Percentiles rank a stretch among this genome's conserved stretches.
Evolutionary conservation across 441 rosid species (phyloP).

Genomic region (Macaranga tanarius): DNA sequence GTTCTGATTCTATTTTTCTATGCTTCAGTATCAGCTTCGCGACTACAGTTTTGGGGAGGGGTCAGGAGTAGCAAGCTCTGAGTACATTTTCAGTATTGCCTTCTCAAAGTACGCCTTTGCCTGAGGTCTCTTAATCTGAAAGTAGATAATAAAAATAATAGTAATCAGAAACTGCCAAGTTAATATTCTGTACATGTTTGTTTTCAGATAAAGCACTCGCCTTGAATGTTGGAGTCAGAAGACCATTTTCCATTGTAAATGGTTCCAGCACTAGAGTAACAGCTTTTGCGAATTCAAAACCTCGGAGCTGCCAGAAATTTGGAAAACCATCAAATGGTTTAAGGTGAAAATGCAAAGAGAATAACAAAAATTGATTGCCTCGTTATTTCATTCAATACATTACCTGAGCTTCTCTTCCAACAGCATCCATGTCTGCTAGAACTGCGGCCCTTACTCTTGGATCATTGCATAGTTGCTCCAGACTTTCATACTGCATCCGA

Average conservation of each 20-base stretch:
- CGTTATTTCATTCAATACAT: conserved; percentile 19
- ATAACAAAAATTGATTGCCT: background rate
- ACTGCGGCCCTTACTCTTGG: conserved; percentile 78
- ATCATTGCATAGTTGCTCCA: conserved; percentile 69
- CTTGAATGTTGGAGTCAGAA: conserved; percentile 95
- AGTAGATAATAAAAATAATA: background rate
- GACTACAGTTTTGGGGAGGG: conserved; percentile 42
- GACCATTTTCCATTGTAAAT: conserved; percentile 81
- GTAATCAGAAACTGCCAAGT: background rate
- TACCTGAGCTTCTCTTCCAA: conserved; percentile 93
- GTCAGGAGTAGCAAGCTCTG: conserved; percentile 60
- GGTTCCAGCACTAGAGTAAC: conserved; percentile 81
- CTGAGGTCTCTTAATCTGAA: conserved; percentile 93
- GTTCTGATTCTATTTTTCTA: background rate
- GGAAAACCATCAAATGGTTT: conserved; percentile 1
- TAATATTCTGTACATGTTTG: background rate
- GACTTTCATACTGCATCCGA: conserved; percentile 49
- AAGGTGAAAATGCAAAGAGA: background rate
- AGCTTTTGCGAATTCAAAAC: conserved; percentile 92
- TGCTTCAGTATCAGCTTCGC: conserved; percentile 21
- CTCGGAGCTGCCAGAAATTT: conserved; percentile 67
- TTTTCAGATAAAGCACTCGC: conserved; percentile 34
- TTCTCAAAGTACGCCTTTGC: conserved; percentile 79
- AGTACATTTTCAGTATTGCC: conserved; percentile 72
- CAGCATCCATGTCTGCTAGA: conserved; percentile 77